A percentile compares a stretch with the other conserved stretches of the same genome.
phyloP scores from a whole-genome alignment of 2,329 filamentous ascomycete species.

The Penicillium polonicum region DNA sequence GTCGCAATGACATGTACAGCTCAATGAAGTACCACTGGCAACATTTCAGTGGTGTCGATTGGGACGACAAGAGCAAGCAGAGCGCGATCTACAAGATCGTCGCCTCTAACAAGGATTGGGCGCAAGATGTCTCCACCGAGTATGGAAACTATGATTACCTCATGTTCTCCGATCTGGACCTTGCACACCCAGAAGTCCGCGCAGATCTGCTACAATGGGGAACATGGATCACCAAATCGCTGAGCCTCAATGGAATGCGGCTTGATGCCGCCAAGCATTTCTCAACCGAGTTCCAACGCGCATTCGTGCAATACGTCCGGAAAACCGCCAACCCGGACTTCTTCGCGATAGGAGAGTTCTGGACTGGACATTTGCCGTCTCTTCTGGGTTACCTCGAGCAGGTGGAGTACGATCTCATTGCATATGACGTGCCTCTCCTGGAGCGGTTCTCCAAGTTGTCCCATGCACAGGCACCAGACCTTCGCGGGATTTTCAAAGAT shows the following conservation, averaged over 20 bases:
- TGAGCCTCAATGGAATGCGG: slow-evolving; percentile 64
- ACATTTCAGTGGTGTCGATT: slow-evolving; percentile 69
- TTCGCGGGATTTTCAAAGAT: slow-evolving; percentile 62
- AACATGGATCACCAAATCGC: slow-evolving; percentile 61
- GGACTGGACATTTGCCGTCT: slow-evolving; percentile 58
- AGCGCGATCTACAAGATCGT: slow-evolving; percentile 66
- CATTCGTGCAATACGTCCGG: slow-evolving; percentile 62
- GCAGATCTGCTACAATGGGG: slow-evolving; percentile 67
- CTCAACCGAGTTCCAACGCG: slow-evolving; percentile 62
- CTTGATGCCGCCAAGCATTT: slow-evolving; percentile 74
- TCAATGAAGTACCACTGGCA: slow-evolving; percentile 63
- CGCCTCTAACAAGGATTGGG: slow-evolving; percentile 65
- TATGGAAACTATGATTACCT: slow-evolving; percentile 68
- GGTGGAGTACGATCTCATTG: slow-evolving; percentile 58
- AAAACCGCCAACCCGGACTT: slow-evolving; percentile 52
- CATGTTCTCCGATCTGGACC: slow-evolving; percentile 72
- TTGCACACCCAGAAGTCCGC: slow-evolving; percentile 61
- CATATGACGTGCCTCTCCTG: slow-evolving; percentile 69
- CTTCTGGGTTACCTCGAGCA: slow-evolving; percentile 58
- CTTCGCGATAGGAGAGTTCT: slow-evolving; percentile 70
- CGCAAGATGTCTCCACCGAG: slow-evolving; percentile 59
- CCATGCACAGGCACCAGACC: slow-evolving; percentile 56
- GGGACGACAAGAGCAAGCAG: slow-evolving; percentile 56
- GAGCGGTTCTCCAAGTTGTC: slow-evolving; percentile 65
- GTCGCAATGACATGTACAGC: slow-evolving; percentile 60